phyloP scores from a whole-genome alignment of 352 stramenopile genomes.

The Lagenidium giganteum region DNA sequence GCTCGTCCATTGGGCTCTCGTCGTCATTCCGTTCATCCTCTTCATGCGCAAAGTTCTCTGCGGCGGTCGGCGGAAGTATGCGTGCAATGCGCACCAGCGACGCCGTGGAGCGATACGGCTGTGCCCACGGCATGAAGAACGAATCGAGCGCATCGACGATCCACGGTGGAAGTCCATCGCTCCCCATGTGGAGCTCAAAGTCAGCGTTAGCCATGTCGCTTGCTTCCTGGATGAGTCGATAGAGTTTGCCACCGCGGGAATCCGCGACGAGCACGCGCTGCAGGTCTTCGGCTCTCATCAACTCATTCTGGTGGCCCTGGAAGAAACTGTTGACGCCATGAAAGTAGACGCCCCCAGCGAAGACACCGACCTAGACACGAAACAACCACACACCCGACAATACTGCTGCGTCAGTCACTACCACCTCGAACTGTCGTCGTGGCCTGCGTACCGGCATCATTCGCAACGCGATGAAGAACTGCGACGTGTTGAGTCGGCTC shows the following conservation, averaged over 20 bases:
- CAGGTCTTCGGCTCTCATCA: slow-evolving; percentile 18
- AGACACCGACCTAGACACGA: slow-evolving; percentile 9
- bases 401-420: not conserved
- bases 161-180: slow-evolving; percentile 18
- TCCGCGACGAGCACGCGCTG: slow-evolving; percentile 23
- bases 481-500: not conserved
- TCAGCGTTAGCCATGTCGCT: slow-evolving; percentile 1
- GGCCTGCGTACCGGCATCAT: slow-evolving; percentile 29
- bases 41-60: too few species aligned
- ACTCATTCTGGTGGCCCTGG: slow-evolving; percentile 4
- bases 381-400: too few species aligned
- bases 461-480: slow-evolving; percentile 25
- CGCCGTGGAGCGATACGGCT: too few species aligned
- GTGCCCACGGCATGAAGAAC: slow-evolving; percentile 10
- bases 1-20: too few species aligned
- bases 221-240: slow-evolving; percentile 25
- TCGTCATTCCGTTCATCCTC: too few species aligned
- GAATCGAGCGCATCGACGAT: slow-evolving; percentile 20
- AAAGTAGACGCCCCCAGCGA: slow-evolving; percentile 18
- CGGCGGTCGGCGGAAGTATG: too few species aligned
- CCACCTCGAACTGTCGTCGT: not conserved
- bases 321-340: slow-evolving; percentile 6
- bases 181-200: slow-evolving; percentile 36
- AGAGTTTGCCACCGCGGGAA: slow-evolving; percentile 15
- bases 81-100: too few species aligned